Evolutionary conservation across 2,329 filamentous ascomycete species (phyloP).

Genomic region (Curvularia sp.): DNA sequence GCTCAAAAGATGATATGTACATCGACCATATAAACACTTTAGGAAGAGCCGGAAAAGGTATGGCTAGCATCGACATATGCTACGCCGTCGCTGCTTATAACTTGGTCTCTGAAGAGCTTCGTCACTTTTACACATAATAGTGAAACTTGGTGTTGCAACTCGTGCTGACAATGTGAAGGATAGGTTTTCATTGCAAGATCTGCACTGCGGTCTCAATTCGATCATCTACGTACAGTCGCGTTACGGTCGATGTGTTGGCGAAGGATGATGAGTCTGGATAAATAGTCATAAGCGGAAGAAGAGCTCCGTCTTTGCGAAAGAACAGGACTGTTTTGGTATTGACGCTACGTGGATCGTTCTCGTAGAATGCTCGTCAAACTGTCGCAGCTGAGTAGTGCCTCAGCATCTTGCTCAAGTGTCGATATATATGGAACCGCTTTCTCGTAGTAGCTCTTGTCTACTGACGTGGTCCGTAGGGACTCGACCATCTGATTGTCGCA

Average conservation of each 20-base stretch:
- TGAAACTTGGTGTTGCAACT: background rate
- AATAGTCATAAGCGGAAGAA: background rate
- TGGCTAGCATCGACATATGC: slow-evolving; percentile 59
- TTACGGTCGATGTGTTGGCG: background rate
- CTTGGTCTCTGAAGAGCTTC: slow-evolving; percentile 53
- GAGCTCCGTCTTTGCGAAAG: background rate
- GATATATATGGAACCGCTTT: slow-evolving; percentile 17
- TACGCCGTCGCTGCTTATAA: slow-evolving; percentile 60
- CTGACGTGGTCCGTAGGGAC: slow-evolving; percentile 4
- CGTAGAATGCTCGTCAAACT: background rate
- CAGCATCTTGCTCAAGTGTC: slow-evolving; percentile 29
- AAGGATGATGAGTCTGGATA: background rate
- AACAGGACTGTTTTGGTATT: background rate
- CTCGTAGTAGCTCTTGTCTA: background rate
- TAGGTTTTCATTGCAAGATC: background rate
- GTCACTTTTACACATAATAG: slow-evolving; percentile 2
- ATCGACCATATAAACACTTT: slow-evolving; percentile 51
- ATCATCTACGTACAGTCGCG: background rate
- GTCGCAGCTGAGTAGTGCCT: slow-evolving; percentile 20
- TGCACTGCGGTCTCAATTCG: background rate
- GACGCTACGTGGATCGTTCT: slow-evolving; percentile 1
- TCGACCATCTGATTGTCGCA: slow-evolving; percentile 8
- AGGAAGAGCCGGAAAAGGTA: slow-evolving; percentile 64
- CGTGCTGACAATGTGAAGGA: slow-evolving; percentile 10
- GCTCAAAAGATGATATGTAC: slow-evolving; percentile 46